Evolutionary conservation across 176 grass and related monocot genomes (phyloP).

Genomic region (Bothriochloa decipiens): DNA sequence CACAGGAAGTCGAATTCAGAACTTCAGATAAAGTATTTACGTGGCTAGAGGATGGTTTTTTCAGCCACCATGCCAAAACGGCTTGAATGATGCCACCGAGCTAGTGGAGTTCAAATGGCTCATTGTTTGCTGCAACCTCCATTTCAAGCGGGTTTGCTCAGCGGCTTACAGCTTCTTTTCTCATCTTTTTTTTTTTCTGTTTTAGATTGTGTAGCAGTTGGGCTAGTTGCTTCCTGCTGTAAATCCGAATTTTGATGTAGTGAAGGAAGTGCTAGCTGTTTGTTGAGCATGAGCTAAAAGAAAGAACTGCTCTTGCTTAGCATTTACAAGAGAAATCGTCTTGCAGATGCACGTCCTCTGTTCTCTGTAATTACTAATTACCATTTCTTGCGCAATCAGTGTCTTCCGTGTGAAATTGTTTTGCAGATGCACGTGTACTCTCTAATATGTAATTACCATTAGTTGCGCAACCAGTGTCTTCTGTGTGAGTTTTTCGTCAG

Average conservation of each 20-base stretch:
- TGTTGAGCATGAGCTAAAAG: slow-evolving; percentile 13
- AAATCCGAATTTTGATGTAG: slow-evolving; percentile 65
- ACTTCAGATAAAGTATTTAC: slow-evolving; percentile 19
- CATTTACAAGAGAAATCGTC: slow-evolving; percentile 15
- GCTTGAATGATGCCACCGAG: neutral
- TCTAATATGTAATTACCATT: neutral
- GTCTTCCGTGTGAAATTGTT: neutral
- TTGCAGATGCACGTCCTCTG: neutral
- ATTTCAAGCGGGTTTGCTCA: neutral
- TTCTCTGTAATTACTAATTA: neutral
- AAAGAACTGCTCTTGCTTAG: slow-evolving; percentile 3
- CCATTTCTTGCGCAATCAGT: neutral
- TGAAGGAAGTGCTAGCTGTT: slow-evolving; percentile 44
- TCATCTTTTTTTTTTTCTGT: too few species aligned
- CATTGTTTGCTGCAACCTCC: slow-evolving; percentile 7
- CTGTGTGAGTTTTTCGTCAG: too few species aligned
- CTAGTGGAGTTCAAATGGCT: slow-evolving; percentile 29
- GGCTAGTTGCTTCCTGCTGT: slow-evolving; percentile 48
- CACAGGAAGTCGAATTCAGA: neutral
- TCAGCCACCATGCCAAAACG: neutral
- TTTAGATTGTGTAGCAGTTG: slow-evolving; percentile 26
- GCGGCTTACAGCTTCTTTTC: slow-evolving; percentile 14
- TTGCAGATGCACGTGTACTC: neutral
- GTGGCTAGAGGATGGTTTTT: slow-evolving; percentile 6
- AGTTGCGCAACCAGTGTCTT: neutral